Base-by-base conservation (phyloP, 257 asterid genomes). In the Solanum peruvianum region DNA sequence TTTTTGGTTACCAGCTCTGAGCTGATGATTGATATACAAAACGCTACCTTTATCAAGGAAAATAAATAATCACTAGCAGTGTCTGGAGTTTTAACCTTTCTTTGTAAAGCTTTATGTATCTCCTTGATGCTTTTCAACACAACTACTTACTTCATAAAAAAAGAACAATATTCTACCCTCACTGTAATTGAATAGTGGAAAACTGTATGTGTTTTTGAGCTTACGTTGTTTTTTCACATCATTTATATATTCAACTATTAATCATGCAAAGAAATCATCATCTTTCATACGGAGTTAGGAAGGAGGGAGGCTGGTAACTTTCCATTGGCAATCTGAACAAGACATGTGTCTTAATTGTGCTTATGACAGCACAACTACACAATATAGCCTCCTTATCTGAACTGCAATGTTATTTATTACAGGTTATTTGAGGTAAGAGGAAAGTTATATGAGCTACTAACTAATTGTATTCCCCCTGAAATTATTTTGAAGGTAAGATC, bases 351-450 rank as follows among this genome's bases (percentile, higher is more conserved):
- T 64, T 27, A 16, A 47, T 49, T 80, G 67, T 80, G 37, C 67
- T 47, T 23, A 80, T 80, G 85, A 47, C 44, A 47, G 29, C 67
- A n/a, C 25, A 18, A 44, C 37, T 25, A 27, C 13, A 47, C 85
- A 15, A 29, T 47, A 11, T 29, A 27, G 11, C 85, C 42, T 80
- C 67, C 35, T 25, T 15, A 47, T 78, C 84, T 78, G 35, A 29
- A 89, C 39, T 62, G 58, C 52, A 25, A 66, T 31, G 82, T 88
- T 87, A 42, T 23, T 83, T 84, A 82, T n/a, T 86, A 33, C 90
- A 97, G 99, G 95, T 89, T 97, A 92, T 97, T 94, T 89, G 96
- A 96, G 91, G 96, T 97, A 88, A 93, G 99, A 87, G 99, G 99
- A 84, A 96, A 94, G 93, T 90, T 97, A 81, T 97, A 95, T 88